phyloP scores from a whole-genome alignment of 495 filamentous ascomycete species.

The Penicillium manginii region DNA sequence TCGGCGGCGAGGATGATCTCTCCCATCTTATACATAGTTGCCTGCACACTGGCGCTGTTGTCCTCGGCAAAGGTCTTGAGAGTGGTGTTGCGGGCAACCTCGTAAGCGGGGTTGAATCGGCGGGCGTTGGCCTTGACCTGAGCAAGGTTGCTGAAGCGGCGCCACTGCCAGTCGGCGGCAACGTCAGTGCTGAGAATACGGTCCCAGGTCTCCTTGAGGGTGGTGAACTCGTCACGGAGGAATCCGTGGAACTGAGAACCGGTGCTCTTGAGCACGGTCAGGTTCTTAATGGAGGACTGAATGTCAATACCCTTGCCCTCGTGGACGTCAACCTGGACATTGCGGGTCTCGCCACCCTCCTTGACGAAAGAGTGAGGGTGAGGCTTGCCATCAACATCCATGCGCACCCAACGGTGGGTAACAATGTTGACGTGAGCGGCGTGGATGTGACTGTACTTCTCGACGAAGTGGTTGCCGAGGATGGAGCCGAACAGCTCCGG shows the following conservation, averaged over 20 bases:
- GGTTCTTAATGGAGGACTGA: constrained; percentile 68
- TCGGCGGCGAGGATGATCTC: constrained; percentile 80
- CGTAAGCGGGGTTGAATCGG: constrained; percentile 79
- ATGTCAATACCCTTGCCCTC: constrained; percentile 71
- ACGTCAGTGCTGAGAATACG: constrained; percentile 94
- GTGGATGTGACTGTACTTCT: constrained; percentile 85
- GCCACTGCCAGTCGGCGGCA: constrained; percentile 84
- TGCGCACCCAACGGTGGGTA: constrained; percentile 90
- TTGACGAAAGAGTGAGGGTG: constrained; percentile 97
- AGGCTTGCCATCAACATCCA: constrained; percentile 82
- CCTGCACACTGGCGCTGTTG: constrained; percentile 88
- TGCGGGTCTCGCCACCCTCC: constrained; percentile 83
- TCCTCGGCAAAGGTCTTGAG: constrained; percentile 92
- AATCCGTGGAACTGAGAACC: constrained; percentile 96
- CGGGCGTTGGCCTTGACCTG: constrained; percentile 67
- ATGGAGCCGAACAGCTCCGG: constrained; percentile 90
- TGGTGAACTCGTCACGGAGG: constrained; percentile 89
- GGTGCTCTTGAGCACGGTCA: constrained; percentile 96
- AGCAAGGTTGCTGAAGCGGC: constrained; percentile 63
- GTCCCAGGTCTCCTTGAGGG: constrained; percentile 87
- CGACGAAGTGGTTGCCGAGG: constrained; percentile 84
- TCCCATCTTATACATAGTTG: constrained; percentile 98
- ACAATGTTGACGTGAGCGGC: constrained; percentile 77
- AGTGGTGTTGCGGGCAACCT: constrained; percentile 76
- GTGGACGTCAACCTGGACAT: constrained; percentile 50